Evolutionary conservation across 2,329 filamentous ascomycete genomes (phyloP).

Genomic region (Beauveria sp.): DNA sequence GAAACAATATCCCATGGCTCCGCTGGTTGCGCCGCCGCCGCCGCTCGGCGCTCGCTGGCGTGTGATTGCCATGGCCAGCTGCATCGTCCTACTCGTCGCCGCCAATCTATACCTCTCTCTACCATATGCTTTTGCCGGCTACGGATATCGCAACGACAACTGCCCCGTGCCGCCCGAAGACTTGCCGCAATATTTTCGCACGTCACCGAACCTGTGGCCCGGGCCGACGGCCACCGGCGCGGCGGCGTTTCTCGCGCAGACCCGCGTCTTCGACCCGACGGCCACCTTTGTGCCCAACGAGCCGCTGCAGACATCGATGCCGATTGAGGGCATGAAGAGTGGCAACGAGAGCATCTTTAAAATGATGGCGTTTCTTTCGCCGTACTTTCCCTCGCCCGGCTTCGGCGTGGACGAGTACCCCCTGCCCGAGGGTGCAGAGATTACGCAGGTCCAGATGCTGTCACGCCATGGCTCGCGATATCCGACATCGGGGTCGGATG

Average conservation of each 20-base stretch:
- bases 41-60: constrained; percentile 19
- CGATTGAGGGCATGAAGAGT: constrained; percentile 51
- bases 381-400: constrained; percentile 63
- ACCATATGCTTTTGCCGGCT: constrained; percentile 21
- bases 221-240: constrained; percentile 64
- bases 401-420: constrained; percentile 69
- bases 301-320: constrained; percentile 63
- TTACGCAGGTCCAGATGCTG: constrained; percentile 64
- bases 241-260: constrained; percentile 64
- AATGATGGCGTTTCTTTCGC: constrained; percentile 58
- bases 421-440: constrained; percentile 57
- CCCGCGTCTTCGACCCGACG: constrained; percentile 57
- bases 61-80: constrained; percentile 23
- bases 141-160: constrained; percentile 9
- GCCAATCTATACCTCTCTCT: constrained; percentile 30
- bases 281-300: constrained; percentile 59
- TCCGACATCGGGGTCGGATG: constrained; percentile 53
- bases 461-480: constrained; percentile 69
- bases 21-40: constrained; percentile 7
- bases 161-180: constrained; percentile 27
- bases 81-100: constrained; percentile 29
- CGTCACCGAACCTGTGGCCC: constrained; percentile 49
- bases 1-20: neutral
- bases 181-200: constrained; percentile 58
- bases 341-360: constrained; percentile 61